Percentiles rank a stretch among this genome's conserved stretches.
Conservation (phyloP, 2,329 filamentous ascomycete species). For the Paraconiothyrium sp. region DNA sequence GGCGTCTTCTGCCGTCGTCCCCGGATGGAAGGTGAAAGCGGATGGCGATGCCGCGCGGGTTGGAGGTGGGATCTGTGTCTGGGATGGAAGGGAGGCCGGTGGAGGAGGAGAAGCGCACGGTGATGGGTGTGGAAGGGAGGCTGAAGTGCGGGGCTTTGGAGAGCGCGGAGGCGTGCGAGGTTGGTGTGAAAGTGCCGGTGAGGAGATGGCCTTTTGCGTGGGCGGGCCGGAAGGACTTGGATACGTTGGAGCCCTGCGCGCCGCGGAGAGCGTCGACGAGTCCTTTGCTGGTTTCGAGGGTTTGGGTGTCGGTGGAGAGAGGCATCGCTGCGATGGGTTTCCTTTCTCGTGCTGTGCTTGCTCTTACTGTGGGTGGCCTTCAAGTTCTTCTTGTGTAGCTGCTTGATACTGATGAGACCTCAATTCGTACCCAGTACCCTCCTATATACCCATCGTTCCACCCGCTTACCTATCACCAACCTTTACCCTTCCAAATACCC, state of each 20-base stretch:
- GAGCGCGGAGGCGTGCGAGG: slow-evolving; percentile 54
- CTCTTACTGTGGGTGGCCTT: neutral
- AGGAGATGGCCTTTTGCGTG: slow-evolving; percentile 65
- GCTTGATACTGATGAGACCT: neutral
- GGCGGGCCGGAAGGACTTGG: slow-evolving; percentile 49
- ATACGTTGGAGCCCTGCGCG: slow-evolving; percentile 31
- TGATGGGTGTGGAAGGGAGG: slow-evolving; percentile 55
- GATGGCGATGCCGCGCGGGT: slow-evolving; percentile 58
- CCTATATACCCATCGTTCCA: slow-evolving; percentile 1
- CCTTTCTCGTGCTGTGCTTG: neutral
- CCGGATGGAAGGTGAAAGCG: slow-evolving; percentile 60
- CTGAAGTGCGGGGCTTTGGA: slow-evolving; percentile 61
- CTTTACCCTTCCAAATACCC: slow-evolving; percentile 19
- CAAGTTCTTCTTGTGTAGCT: neutral
- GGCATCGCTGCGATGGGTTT: slow-evolving; percentile 35
- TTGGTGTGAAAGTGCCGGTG: slow-evolving; percentile 63
- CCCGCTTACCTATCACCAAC: neutral
- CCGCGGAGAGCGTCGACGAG: slow-evolving; percentile 39
- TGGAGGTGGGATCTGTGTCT: slow-evolving; percentile 58
- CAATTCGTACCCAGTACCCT: neutral
- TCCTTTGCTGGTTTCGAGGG: slow-evolving; percentile 40
- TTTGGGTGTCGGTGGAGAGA: slow-evolving; percentile 36
- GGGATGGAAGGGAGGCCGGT: slow-evolving; percentile 62
- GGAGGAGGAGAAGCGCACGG: slow-evolving; percentile 62
- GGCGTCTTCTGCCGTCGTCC: slow-evolving; percentile 51